phyloP scores from a whole-genome alignment of 1,284 basidiomycete genomes.

The Trichosporon coremiiforme region DNA sequence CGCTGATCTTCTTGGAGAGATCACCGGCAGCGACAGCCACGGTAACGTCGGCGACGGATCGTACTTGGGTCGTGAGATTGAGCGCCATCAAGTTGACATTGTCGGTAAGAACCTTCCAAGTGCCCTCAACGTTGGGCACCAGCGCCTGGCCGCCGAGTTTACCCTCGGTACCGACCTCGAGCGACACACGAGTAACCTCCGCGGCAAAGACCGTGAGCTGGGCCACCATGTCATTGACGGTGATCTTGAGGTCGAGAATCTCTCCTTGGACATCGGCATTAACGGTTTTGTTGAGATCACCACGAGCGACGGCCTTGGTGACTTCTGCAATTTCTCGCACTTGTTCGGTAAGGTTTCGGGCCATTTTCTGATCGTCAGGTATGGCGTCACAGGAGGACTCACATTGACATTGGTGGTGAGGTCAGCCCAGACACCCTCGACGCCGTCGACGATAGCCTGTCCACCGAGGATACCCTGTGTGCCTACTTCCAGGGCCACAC shows the following conservation, averaged over 20 bases:
- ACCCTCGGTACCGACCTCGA: slow-evolving; percentile 94
- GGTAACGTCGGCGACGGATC: slow-evolving; percentile 95
- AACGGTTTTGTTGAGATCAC: slow-evolving; percentile 85
- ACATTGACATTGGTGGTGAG: slow-evolving; percentile 86
- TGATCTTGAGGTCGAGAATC: slow-evolving; percentile 83
- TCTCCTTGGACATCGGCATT: slow-evolving; percentile 96
- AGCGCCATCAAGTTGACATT: slow-evolving; percentile 74
- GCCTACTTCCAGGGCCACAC: slow-evolving; percentile 89
- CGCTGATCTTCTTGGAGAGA: slow-evolving; percentile 82
- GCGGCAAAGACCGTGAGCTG: slow-evolving; percentile 61
- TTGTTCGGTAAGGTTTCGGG: slow-evolving; percentile 90
- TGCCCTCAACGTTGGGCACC: slow-evolving; percentile 83
- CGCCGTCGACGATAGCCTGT: slow-evolving; percentile 86
- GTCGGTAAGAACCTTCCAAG: slow-evolving; percentile 92
- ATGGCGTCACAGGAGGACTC: slow-evolving; percentile 37
- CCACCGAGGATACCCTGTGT: slow-evolving; percentile 91
- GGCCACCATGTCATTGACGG: slow-evolving; percentile 61
- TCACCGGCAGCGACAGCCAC: slow-evolving; percentile 95
- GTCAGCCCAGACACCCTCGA: slow-evolving; percentile 92
- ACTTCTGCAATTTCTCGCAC: slow-evolving; percentile 96
- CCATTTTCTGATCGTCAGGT: slow-evolving; percentile 67
- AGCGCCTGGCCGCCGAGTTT: slow-evolving; percentile 91
- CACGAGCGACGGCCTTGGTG: slow-evolving; percentile 92
- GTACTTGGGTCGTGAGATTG: slow-evolving; percentile 94
- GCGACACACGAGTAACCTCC: slow-evolving; percentile 75